A percentile compares a stretch with the other conserved stretches of the same genome.
These are phyloP conservation scores for Chalciporus pseudorubinellus DNA, from an alignment of 768 basidiomycete genomes.

Conservation along the genomic window DNA sequence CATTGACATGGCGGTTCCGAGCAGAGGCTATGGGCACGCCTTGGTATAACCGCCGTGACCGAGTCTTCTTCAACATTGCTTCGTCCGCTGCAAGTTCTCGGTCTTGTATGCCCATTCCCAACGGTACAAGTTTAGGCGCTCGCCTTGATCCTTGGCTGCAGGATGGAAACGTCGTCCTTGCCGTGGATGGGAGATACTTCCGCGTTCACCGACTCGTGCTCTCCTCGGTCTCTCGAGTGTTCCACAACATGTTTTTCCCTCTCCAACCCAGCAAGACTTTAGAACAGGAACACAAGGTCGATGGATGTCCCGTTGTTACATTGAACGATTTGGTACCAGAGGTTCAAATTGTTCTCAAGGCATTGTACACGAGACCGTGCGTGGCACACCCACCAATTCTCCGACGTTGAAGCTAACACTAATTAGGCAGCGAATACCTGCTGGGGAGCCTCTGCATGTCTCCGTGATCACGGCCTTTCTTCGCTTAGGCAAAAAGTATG, in stretches of 20 bases:
- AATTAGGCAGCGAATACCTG: conserved; percentile 21
- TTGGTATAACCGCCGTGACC: conserved; percentile 10
- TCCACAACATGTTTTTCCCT: conserved; percentile 18
- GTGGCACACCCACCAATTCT: conserved; percentile 7
- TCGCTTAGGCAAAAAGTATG: conserved; percentile 23
- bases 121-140: conserved; percentile 7
- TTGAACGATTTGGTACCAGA: conserved; percentile 19
- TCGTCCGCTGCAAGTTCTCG: conserved; percentile 8
- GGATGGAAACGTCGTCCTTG: conserved; percentile 25
- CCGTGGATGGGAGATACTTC: conserved; percentile 20
- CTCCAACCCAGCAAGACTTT: conserved; percentile 6
- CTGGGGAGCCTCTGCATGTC: conserved; percentile 18
- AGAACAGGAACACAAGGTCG: conserved; percentile 16
- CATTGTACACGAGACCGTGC: conserved; percentile 22
- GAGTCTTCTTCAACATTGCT: conserved; percentile 16
- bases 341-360: conserved; percentile 27
- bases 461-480: conserved; percentile 23
- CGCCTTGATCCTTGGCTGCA: conserved; percentile 25
- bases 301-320: conserved; percentile 24
- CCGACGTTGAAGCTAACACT: conserved; percentile 4
- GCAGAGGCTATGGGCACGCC: conserved; percentile 23
- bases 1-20: conserved; percentile 27
- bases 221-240: conserved; percentile 22
- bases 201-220: conserved; percentile 22
- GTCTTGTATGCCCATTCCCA: conserved; percentile 24